Base-by-base conservation (phyloP, 208 protist genomes). In the Strigomonas oncopelti region DNA sequence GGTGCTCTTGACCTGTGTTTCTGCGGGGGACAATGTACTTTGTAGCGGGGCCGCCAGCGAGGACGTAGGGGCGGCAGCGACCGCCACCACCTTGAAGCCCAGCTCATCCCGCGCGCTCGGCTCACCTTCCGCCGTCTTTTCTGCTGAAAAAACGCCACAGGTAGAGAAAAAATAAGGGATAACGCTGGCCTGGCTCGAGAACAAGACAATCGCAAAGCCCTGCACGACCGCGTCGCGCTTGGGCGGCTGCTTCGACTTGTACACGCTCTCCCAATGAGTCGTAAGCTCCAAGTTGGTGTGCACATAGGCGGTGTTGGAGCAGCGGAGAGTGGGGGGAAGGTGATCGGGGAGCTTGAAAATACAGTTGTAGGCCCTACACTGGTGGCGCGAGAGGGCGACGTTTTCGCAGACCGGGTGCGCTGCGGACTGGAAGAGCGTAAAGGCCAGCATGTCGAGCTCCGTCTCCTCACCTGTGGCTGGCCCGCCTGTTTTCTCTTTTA, bases 21-120 rank as follows among this genome's bases (percentile, higher is more conserved):
- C 73, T 3, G 60, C 57, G 3, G 80, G 71, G 31, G 36, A 48
- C 22, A 84, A 28, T 0, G 56, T 51, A 42, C 77, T 71, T 7
- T 62, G 22, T 0, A 86, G 67, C 20, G 84, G 84, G 0, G 57
- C 74, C 1, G 75, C 71, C 11, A 81, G 20, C 28, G 72, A 67
- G 25, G 75, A 61, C 27, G 61, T 72, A 0, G 84, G 75, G 13
- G 77, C 74, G 11, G 77, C n/a, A 20, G 75, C 28, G 3, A 82
- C 72, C 0, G 74, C 5, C 7, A 69, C 3, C 22, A 80, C 69
- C 3, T 69, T 36, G 16, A 48, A 48, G 13, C 16, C 42, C 5
- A 48, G 42, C 42, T 14, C 16, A 14, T 48, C 42, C 42, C 18
- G 9, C 42, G 11, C 42, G 5, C 42, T 7, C 42, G 16, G n/a